Base-by-base conservation (phyloP, 106 monocot genomes). In the Platanthera zijinensis region DNA sequence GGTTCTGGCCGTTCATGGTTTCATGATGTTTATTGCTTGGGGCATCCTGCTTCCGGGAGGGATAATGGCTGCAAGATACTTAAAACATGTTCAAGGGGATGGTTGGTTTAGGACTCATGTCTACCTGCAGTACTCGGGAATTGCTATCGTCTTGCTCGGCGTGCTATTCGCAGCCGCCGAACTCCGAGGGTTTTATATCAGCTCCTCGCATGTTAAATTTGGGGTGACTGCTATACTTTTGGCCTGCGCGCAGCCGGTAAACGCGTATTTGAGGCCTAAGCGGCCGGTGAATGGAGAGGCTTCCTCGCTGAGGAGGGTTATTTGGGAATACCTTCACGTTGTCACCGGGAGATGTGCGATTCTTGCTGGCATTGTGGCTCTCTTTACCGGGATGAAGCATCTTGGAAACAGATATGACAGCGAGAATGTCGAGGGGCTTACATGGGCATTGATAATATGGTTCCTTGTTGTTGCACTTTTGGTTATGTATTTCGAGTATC, bases 11-110 rank as follows among this genome's bases (percentile, higher is more conserved):
- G 90, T 97, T 84, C 96, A 97, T 85, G 96, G 96, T 48, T 97
- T 97, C 71, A 89, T 97, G 90, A 97, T 97, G 96, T 97, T 97
- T 84, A 87, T 97, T 18, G 87, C 96, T 32, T 97, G 90, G 90
- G 96, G 89, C 11, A 69, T 97, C 15, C 82, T 97, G 77, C 83
- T 97, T 62, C 96, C 96, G 13, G 93, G 93, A 30, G 96, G 96
- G 49, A 89, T 97, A 71, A 67, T 97, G 80, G 85, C 93, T 66
- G 96, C 93, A 30, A 85, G 96, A 72, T 97, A 93, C 72, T 78
- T 97, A 48, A 97, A 93, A 72, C 93, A 85, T 86, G 84, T 89
- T 51, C 89, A 97, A 79, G 89, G 89, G 74, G 83, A 94, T 73
- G 83, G 90, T 5, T 97, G 96, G 96, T 97, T 78, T 61, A 85